These are phyloP conservation scores for Crithidia sp. DNA, from an alignment of 208 protist genomes.

Conservation along the genomic window DNA sequence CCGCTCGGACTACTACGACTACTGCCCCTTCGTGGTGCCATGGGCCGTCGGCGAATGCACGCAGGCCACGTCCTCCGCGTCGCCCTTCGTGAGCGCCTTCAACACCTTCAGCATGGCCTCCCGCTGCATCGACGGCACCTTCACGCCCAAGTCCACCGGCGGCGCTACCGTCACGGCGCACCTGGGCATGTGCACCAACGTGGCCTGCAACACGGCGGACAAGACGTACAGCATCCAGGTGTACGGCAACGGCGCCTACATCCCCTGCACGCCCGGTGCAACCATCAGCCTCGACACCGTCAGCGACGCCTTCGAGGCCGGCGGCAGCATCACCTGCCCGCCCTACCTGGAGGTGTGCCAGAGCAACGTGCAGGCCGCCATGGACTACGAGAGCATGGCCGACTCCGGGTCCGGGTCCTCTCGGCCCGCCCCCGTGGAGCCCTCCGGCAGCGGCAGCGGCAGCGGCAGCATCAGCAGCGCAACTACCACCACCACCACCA, in stretches of 20 bases:
- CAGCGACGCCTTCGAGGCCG: constrained; percentile 12
- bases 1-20: constrained; percentile 41
- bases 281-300: not conserved
- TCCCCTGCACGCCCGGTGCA: not conserved
- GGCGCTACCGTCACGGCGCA: not conserved
- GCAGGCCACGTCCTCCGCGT: not conserved
- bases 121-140: constrained; percentile 22
- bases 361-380: constrained; percentile 10
- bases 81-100: not conserved
- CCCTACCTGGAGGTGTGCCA: constrained; percentile 24
- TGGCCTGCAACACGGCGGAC: not conserved
- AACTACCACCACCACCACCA: no score
- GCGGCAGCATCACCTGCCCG: constrained; percentile 14
- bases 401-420: no score
- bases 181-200: not conserved
- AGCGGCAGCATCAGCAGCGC: no score
- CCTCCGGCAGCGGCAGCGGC: no score
- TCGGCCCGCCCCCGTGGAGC: no score
- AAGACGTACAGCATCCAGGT: constrained; percentile 5
- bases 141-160: not conserved
- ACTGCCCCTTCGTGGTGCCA: constrained; percentile 46
- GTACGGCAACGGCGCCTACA: not conserved
- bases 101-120: constrained; percentile 11
- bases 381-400: constrained; percentile 17
- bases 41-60: constrained; percentile 29